Evolutionary conservation across 352 stramenopile species (phyloP), one percentile per base, ranked within the genome.

Genomic region (Globisporangium irregulare): DNA sequence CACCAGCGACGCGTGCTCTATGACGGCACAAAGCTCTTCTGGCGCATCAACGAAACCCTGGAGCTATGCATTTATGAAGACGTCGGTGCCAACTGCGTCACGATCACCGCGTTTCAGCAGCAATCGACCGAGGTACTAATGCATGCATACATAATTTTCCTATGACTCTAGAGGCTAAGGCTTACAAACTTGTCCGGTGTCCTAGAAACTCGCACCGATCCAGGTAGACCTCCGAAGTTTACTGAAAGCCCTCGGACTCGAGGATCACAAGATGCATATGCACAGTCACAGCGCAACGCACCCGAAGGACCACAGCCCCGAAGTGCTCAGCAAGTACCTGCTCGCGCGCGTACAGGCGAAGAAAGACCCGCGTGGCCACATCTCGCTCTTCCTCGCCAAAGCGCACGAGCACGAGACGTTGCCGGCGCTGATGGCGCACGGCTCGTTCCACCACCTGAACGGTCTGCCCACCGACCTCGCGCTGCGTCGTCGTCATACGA

Each of bases 21-120:
- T 66, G 88, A 95, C 55, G 88, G 88, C 34, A 92, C 80, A 34
- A 94, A 95, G 67, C 76, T 95, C 18, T 95, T 95, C 43, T 95
- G 88, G 88, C 86, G 86, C 38, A 87, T 93, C 64, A 94, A 94
- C 66, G 86, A 94, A 71, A 95, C 88, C 27, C 71, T 95, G 1
- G 88, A 95, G 68, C 69, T 95, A 32, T 91, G 86, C 62, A 91
- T 95, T 62, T 90, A 91, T 63, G 86, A 95, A 73, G 85, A 93
- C 64, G 77, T 77, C 15, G 65, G 81, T 2, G 81, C 73, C 24
- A 90, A 93, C 71, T 83, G 75, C 34, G 66, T 94, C 63, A 93
- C 85, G 1, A 81, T 95, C 67, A 71, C 77, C 15, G 86, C 78
- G 4, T 87, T 90, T 48, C 77, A 79, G n/a, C 85, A 88, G 22